A percentile compares a stretch with the other conserved stretches of the same genome.
Conservation (phyloP, 495 filamentous ascomycete species). For the Neurospora terricola region DNA sequence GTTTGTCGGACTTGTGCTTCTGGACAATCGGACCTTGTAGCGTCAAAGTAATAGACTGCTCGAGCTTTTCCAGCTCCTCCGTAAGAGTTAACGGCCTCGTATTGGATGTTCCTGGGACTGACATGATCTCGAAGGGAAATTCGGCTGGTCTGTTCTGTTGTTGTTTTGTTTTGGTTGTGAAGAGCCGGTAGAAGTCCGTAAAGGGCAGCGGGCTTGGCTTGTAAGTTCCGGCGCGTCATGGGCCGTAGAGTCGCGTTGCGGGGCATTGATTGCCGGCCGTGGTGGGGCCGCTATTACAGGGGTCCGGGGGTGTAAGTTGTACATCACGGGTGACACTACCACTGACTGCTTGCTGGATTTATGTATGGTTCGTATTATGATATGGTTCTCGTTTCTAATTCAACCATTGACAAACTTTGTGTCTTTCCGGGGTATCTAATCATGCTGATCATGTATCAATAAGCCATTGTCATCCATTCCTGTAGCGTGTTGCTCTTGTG, state of each 20-base stretch:
- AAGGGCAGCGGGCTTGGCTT: background rate
- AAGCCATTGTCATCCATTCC: background rate
- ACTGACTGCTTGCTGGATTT: background rate
- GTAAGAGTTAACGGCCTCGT: constrained; percentile 69
- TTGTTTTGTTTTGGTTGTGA: background rate
- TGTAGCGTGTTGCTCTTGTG: background rate
- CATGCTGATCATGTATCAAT: background rate
- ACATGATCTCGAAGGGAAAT: constrained; percentile 18
- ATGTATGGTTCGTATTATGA: background rate
- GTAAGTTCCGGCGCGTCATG: background rate
- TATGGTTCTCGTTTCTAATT: background rate
- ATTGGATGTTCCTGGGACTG: constrained; percentile 35
- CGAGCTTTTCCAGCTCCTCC: constrained; percentile 91
- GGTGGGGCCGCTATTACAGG: background rate
- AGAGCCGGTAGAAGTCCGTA: background rate
- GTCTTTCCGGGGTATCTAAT: background rate
- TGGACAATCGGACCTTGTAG: constrained; percentile 59
- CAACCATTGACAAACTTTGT: background rate
- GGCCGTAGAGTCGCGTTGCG: background rate
- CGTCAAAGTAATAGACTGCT: constrained; percentile 93
- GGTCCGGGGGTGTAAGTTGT: background rate
- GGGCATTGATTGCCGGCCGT: background rate
- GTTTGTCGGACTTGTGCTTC: background rate
- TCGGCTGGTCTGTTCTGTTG: background rate
- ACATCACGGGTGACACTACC: background rate